Conservation (phyloP, 768 basidiomycete genomes). For the Rhodotorula kratochvilovae region DNA sequence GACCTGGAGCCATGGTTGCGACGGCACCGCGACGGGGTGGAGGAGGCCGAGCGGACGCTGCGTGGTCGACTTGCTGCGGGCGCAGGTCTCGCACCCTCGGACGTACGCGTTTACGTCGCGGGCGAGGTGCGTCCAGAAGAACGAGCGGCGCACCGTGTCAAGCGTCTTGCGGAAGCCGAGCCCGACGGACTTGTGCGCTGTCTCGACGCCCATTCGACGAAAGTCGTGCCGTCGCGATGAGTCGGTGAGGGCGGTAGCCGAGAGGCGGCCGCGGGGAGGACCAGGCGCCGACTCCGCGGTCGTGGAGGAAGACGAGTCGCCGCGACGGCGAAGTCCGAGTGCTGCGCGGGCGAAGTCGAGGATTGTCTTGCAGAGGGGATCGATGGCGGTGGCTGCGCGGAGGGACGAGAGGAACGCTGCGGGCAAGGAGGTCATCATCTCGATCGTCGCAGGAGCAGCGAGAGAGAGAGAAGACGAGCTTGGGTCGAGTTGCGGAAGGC, state of each 20-base stretch:
- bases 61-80: slow-evolving; percentile 2
- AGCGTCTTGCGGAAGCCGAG: slow-evolving; percentile 3
- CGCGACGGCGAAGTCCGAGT: neutral
- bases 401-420: neutral
- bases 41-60: slow-evolving; percentile 3
- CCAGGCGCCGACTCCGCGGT: slow-evolving; percentile 8
- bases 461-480: neutral
- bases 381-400: neutral
- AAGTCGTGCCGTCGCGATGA: too few relatives aligned
- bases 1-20: neutral
- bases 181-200: slow-evolving; percentile 1
- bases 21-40: slow-evolving; percentile 5
- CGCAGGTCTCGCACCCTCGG: slow-evolving; percentile 6
- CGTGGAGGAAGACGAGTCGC: slow-evolving; percentile 16
- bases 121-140: slow-evolving; percentile 9
- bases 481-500: too few relatives aligned
- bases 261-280: slow-evolving; percentile 9
- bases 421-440: neutral
- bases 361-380: slow-evolving; percentile 7
- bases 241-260: too few relatives aligned
- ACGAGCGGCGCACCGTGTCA: neutral
- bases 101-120: slow-evolving; percentile 6
- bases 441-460: neutral
- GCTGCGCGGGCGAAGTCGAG: slow-evolving; percentile 3
- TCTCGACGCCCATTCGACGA: neutral